phyloP scores from a whole-genome alignment of 2,329 filamentous ascomycete species.

The Arthrocladium fulminans region DNA sequence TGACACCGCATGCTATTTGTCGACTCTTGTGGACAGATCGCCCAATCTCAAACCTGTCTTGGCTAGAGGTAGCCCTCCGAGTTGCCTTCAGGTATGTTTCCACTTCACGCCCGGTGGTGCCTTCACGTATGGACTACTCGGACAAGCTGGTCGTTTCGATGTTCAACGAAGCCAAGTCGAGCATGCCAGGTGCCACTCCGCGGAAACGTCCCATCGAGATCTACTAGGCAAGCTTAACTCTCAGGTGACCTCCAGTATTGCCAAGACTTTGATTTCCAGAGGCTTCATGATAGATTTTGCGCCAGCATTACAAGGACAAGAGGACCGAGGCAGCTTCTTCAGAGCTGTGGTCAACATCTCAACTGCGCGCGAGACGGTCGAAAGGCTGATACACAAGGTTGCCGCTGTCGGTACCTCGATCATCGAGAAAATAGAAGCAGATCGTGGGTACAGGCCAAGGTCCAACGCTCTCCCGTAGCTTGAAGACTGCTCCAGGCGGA shows the following conservation, averaged over 20 bases:
- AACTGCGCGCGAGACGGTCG: slow-evolving; percentile 52
- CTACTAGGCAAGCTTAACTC: slow-evolving; percentile 41
- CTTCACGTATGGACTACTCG: slow-evolving; percentile 30
- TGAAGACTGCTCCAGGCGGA: no score
- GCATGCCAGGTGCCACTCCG: background rate
- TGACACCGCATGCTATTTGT: slow-evolving; percentile 60
- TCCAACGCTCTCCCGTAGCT: no score
- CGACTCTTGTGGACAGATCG: slow-evolving; percentile 46
- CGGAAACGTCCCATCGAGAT: background rate
- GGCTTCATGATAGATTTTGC: slow-evolving; percentile 65
- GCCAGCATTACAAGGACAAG: slow-evolving; percentile 30
- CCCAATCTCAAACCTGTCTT: slow-evolving; percentile 58
- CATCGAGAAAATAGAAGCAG: no score
- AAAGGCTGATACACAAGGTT: slow-evolving; percentile 43
- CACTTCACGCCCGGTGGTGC: slow-evolving; percentile 61
- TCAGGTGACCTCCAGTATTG: slow-evolving; percentile 47
- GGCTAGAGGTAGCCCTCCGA: slow-evolving; percentile 60
- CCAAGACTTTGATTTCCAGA: slow-evolving; percentile 44
- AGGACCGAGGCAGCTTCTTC: slow-evolving; percentile 44
- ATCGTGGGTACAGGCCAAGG: no score
- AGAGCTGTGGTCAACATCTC: slow-evolving; percentile 59
- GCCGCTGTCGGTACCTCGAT: background rate
- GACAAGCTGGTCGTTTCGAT: slow-evolving; percentile 18
- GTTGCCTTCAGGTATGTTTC: slow-evolving; percentile 91
- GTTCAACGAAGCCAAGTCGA: background rate